These are phyloP conservation scores for Pueraria montana DNA, from an alignment of 306 rosid species.

Conservation along the genomic window DNA sequence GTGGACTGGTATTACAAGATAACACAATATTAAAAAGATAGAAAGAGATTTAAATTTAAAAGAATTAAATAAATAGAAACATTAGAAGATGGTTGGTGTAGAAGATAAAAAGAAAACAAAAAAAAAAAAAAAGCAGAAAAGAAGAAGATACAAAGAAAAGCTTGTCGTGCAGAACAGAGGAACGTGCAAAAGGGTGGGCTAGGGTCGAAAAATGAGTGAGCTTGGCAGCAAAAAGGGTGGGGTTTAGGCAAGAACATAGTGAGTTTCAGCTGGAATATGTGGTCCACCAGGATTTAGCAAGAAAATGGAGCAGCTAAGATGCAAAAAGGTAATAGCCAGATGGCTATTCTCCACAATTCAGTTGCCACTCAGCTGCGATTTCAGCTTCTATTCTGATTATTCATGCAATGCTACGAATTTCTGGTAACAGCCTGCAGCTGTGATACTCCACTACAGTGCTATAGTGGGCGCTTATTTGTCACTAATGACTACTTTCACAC, in stretches of 20 bases:
- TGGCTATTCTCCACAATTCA: neutral
- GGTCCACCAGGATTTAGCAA: too few relatives aligned
- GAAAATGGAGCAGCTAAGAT: too few relatives aligned
- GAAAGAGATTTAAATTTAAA: neutral
- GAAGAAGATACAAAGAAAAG: neutral
- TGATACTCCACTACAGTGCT: neutral
- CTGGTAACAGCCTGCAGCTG: neutral
- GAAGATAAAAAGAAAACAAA: too few relatives aligned
- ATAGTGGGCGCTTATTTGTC: neutral
- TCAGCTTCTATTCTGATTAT: neutral
- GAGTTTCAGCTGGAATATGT: too few relatives aligned
- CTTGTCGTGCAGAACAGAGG: neutral
- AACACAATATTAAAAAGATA: neutral
- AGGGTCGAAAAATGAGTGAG: neutral
- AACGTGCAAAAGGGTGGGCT: neutral
- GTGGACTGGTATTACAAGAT: neutral
- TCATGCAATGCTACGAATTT: neutral
- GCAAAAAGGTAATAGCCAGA: too few relatives aligned
- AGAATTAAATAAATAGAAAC: neutral
- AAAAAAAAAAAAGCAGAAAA: too few relatives aligned
- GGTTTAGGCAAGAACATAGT: neutral
- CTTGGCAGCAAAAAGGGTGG: neutral
- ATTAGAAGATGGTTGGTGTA: neutral
- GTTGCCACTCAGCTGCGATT: neutral
- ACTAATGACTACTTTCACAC: slow-evolving; percentile 1